These are phyloP conservation scores for Phytophthora citricola DNA, from an alignment of 352 stramenopile genomes.

Conservation along the genomic window DNA sequence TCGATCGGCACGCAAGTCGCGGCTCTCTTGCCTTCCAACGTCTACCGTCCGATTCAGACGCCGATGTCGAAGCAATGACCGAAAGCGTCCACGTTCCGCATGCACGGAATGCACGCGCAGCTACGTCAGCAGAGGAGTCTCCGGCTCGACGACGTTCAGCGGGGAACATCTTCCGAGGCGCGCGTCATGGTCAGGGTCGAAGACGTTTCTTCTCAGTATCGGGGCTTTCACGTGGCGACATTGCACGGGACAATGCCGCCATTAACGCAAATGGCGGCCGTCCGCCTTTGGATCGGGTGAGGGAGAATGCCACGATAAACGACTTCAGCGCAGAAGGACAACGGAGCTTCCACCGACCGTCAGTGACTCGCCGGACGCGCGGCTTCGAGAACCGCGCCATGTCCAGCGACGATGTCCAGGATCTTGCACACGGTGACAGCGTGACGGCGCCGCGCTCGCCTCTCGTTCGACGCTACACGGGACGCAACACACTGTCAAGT, in stretches of 20 bases:
- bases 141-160: slow-evolving; percentile 38
- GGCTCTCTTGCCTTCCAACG: slow-evolving; percentile 84
- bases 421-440: slow-evolving; percentile 26
- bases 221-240: slow-evolving; percentile 5
- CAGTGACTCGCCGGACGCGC: slow-evolving; percentile 18
- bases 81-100: slow-evolving; percentile 7
- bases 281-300: slow-evolving; percentile 14
- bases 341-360: slow-evolving; percentile 32
- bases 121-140: slow-evolving; percentile 26
- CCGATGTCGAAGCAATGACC: slow-evolving; percentile 17
- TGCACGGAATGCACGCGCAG: slow-evolving; percentile 15
- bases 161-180: slow-evolving; percentile 72
- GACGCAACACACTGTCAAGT: slow-evolving; percentile 31
- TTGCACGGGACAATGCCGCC: slow-evolving; percentile 13
- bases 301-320: slow-evolving; percentile 24
- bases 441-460: slow-evolving; percentile 29
- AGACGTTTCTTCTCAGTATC: slow-evolving; percentile 62
- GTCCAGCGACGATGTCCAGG: slow-evolving; percentile 40
- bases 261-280: slow-evolving; percentile 7
- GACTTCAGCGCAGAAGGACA: slow-evolving; percentile 20
- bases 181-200: slow-evolving; percentile 59
- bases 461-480: slow-evolving; percentile 54
- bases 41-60: slow-evolving; percentile 41
- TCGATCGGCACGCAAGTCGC: slow-evolving; percentile 86
- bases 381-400: slow-evolving; percentile 40